Evolutionary conservation across 495 filamentous ascomycete genomes (phyloP).

Genomic region (Podospora anserina): DNA sequence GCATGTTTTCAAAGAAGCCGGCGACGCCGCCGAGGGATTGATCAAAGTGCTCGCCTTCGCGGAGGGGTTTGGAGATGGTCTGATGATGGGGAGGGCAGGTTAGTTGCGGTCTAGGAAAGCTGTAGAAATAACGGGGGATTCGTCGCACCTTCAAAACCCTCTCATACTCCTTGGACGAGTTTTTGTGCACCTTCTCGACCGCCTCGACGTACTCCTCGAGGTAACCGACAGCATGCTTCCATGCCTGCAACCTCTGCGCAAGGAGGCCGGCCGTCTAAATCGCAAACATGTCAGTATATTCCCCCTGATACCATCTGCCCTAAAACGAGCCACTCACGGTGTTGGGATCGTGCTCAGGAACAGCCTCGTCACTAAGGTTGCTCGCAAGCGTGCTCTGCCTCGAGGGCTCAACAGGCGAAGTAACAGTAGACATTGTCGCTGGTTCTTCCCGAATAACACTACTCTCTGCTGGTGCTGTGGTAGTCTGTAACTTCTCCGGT

Average conservation of each 20-base stretch:
- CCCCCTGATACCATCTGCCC: no score
- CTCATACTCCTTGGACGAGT: slow-evolving; percentile 91
- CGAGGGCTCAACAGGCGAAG: slow-evolving; percentile 44
- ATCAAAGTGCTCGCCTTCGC: slow-evolving; percentile 87
- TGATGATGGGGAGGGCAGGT: slow-evolving; percentile 30
- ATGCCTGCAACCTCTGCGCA: slow-evolving; percentile 80
- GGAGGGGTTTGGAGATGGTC: slow-evolving; percentile 82
- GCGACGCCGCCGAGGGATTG: slow-evolving; percentile 79
- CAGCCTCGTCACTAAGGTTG: slow-evolving; percentile 55
- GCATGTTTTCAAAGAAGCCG: slow-evolving; percentile 88
- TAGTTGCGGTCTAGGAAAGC: background rate
- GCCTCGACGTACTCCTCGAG: slow-evolving; percentile 83
- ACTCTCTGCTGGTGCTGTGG: background rate
- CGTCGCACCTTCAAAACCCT: slow-evolving; percentile 61
- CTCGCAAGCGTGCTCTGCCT: slow-evolving; percentile 55
- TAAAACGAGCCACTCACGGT: slow-evolving; percentile 49
- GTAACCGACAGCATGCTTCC: slow-evolving; percentile 90
- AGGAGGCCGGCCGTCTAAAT: slow-evolving; percentile 70
- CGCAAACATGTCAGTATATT: background rate
- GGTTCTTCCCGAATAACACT: background rate
- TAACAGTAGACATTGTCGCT: background rate
- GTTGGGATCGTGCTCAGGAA: slow-evolving; percentile 75
- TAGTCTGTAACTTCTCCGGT: background rate
- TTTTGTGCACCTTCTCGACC: slow-evolving; percentile 79
- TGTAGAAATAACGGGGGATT: background rate